phyloP scores from a whole-genome alignment of 192 early-diverging fungal genomes.

The Powellomyces hirtus region DNA sequence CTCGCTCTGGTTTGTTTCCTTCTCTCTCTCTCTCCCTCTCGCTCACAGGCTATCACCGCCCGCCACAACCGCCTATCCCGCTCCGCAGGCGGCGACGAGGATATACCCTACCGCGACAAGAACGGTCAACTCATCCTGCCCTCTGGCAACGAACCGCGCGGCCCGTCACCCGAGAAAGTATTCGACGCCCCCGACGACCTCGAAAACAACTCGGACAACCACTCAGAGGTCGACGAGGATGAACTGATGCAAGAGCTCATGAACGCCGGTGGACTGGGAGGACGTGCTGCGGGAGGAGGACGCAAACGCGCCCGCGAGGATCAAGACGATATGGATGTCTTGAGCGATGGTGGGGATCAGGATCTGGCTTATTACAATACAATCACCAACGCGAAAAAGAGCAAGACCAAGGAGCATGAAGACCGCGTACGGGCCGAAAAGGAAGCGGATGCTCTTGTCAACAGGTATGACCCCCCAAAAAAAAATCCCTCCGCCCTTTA shows the following conservation, averaged over 20 bases:
- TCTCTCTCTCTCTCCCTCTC: too few species aligned
- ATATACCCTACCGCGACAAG: constrained; percentile 76
- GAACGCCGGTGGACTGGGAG: not conserved
- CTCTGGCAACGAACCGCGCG: not conserved
- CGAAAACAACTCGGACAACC: constrained; percentile 16
- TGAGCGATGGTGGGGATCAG: constrained; percentile 49
- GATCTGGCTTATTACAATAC: constrained; percentile 40
- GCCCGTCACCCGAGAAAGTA: not conserved
- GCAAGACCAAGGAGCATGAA: constrained; percentile 38
- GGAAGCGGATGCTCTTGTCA: constrained; percentile 10
- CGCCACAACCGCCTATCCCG: constrained; percentile 17
- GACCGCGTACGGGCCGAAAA: constrained; percentile 14
- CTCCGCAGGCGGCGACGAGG: constrained; percentile 62
- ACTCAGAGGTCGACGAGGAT: constrained; percentile 29
- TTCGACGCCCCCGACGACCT: constrained; percentile 11
- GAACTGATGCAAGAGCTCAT: constrained; percentile 1
- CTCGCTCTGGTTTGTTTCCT: too few species aligned
- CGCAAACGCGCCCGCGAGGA: constrained; percentile 20
- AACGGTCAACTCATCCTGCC: constrained; percentile 24
- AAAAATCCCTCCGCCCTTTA: not conserved
- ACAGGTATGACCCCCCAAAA: not conserved
- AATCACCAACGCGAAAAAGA: constrained; percentile 5
- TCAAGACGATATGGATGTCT: constrained; percentile 38
- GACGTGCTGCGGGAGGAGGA: not conserved
- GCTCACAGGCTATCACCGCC: constrained; percentile 13